Evolutionary conservation across 139 green algal species (phyloP), one percentile per base, ranked within the genome.

Genomic region (Micractinium conductrix): DNA sequence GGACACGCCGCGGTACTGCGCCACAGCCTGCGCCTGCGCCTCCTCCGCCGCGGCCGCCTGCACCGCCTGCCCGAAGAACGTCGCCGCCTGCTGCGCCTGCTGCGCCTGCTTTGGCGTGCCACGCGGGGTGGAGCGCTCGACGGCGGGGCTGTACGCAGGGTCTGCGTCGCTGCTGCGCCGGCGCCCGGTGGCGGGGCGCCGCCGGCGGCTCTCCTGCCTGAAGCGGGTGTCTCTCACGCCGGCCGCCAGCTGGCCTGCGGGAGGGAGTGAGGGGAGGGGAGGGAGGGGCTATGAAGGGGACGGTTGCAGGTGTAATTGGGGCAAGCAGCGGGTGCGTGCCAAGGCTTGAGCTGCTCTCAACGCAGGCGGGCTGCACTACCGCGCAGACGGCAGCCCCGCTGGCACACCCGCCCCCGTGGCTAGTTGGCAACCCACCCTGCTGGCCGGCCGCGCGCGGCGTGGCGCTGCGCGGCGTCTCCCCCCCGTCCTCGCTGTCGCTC

Each of bases 1-100:
- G 48, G 80, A 87, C 24, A 89, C 86, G 24, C 86, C 86, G 24
- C 80, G 44, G 60, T 65, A 89, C 45, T 82, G 70, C 78, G 8
- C 78, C 43, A 80, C 40, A 26, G 65, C 65, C 65, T 14, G 22
- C 24, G 19, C 53, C 65, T 72, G 35, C 10, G 30, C 53, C 53
- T 5, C 53, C 21, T 24, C 37, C 53, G 28, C n/a, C 2, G 53
- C 21, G 10, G 33, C 30, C 50, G 68, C 50, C 33, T 80, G 73
- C 42, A 4, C 10, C 42, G n/a, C 22, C 63, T 83, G 35, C 40
- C n/a, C n/a, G n/a, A n/a, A n/a, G n/a, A n/a, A n/a, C n/a, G n/a
- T n/a, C n/a, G n/a, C n/a, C n/a, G 69, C 40, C 42, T 45, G 19
- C 74, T 67, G 33, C 28, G 12, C 16, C 67, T 55, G 78, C 78